Evolutionary conservation across 2,329 filamentous ascomycete species (phyloP), one percentile per base, ranked within the genome.

Genomic region (Cladosporium austrohemisphaericum): DNA sequence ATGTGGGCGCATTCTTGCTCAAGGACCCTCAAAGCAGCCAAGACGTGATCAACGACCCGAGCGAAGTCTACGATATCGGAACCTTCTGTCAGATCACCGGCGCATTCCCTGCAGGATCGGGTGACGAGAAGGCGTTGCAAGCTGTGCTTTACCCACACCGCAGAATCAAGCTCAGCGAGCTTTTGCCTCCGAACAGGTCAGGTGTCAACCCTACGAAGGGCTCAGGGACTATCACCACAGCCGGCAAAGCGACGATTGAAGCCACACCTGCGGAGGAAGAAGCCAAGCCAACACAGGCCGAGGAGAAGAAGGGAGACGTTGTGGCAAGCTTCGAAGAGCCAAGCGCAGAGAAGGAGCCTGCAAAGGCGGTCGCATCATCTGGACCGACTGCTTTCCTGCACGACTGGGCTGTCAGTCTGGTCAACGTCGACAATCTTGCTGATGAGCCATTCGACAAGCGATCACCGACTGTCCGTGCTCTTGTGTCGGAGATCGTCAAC

Each of bases 61-160:
- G 91, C 54, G 93, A 98, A 61, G 92, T 98, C 23, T 88, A 98
- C 69, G 90, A 96, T 58, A 88, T 94, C 13, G 93, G 93, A 54
- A 93, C 96, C 1, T 98, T 98, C 67, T 95, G 93, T 40, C 93
- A 98, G 66, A 91, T 98, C 56, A 98, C 93, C 1, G 96, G 92
- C 65, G 88, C 90, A 2, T 97, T 97, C 65, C 91, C 93, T 13
- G 86, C 93, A 3, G 65, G 65, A 3, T 83, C 88, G 54, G 89
- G 90, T 11, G 90, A 95, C 60, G 86, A 91, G 38, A 65, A 64
- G 57, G 84, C 83, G 41, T 75, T 98, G 61, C 97, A 93, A 4
- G 91, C 91, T 19, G 94, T 98, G 31, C 76, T 98, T 14, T 98
- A 98, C 66, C 94, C 93, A 2, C 93, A 98, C 68, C 86, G 93